A percentile compares a stretch with the other conserved stretches of the same genome.
Evolutionary conservation across 331 rosid genomes (phyloP).

Genomic region (Stylosanthes scabra): DNA sequence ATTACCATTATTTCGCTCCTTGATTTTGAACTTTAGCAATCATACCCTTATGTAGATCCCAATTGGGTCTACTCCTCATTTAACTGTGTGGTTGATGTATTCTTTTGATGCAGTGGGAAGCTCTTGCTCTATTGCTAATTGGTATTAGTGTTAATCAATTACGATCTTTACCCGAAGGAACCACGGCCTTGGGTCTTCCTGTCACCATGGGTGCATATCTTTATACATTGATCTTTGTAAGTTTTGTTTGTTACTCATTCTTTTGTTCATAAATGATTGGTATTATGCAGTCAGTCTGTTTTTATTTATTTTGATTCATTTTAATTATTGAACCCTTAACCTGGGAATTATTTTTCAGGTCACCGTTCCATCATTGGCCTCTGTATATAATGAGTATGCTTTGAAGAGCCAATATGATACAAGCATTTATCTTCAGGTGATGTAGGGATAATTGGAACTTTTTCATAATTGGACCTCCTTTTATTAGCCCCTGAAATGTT

Average conservation of each 20-base stretch:
- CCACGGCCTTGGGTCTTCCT: slow-evolving; percentile 71
- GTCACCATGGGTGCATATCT: slow-evolving; percentile 76
- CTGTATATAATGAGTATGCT: slow-evolving; percentile 94
- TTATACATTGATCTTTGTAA: slow-evolving; percentile 81
- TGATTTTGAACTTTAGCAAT: slow-evolving; percentile 9
- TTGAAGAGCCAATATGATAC: slow-evolving; percentile 97
- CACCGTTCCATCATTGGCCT: slow-evolving; percentile 92
- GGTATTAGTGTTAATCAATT: slow-evolving; percentile 93
- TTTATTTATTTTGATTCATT: slow-evolving; percentile 21
- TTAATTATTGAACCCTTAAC: slow-evolving; percentile 35
- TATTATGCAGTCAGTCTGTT: neutral
- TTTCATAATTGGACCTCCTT: slow-evolving; percentile 5
- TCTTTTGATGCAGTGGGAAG: slow-evolving; percentile 82
- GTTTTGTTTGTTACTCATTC: slow-evolving; percentile 37
- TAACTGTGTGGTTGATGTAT: slow-evolving; percentile 29
- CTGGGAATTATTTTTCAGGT: slow-evolving; percentile 59
- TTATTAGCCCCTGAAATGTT: slow-evolving; percentile 5
- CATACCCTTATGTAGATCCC: slow-evolving; percentile 25
- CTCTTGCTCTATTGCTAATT: slow-evolving; percentile 88
- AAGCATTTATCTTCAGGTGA: slow-evolving; percentile 98
- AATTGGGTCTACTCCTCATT: slow-evolving; percentile 29
- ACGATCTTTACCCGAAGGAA: slow-evolving; percentile 81
- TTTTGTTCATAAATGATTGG: slow-evolving; percentile 8
- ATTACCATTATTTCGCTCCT: slow-evolving; percentile 2
- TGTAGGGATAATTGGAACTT: neutral